Percentiles rank a stretch among this genome's conserved stretches.
phyloP scores from a whole-genome alignment of 129 eudicot genomes.

The Helianthus tuberosus region DNA sequence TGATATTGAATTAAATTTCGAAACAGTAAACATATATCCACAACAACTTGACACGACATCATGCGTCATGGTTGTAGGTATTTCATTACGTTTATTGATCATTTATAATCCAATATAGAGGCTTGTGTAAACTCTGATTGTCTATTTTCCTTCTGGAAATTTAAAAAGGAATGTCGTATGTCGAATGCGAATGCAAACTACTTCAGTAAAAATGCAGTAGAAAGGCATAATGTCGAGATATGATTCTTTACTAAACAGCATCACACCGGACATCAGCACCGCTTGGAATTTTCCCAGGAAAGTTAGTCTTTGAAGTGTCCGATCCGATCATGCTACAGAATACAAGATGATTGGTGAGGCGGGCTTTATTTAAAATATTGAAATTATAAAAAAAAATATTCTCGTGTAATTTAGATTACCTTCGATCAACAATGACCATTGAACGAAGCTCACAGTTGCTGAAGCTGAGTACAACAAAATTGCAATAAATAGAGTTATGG shows the following conservation, averaged over 20 bases:
- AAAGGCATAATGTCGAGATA: neutral
- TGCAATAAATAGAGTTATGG: neutral
- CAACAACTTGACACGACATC: neutral
- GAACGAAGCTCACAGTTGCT: conserved; percentile 93
- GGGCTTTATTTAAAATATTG: neutral
- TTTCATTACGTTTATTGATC: neutral
- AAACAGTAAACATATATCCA: neutral
- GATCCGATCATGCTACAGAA: conserved; percentile 60
- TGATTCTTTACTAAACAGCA: conserved; percentile 29
- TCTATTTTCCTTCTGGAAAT: no score
- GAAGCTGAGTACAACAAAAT: conserved; percentile 50
- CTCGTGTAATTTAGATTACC: conserved; percentile 40
- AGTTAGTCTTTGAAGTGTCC: conserved; percentile 58
- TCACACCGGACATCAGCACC: conserved; percentile 81
- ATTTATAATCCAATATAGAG: neutral
- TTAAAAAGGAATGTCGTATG: neutral
- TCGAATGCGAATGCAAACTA: neutral
- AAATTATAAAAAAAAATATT: neutral
- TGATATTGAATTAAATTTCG: conserved; percentile 5
- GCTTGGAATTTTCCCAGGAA: conserved; percentile 74
- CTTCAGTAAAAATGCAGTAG: no score
- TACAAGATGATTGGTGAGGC: neutral
- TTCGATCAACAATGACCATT: conserved; percentile 68
- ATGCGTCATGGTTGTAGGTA: conserved; percentile 8
- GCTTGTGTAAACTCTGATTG: no score